Evolutionary conservation across 768 basidiomycete genomes (phyloP), one percentile per base, ranked within the genome.

Genomic region (Austroboletus eburneus): DNA sequence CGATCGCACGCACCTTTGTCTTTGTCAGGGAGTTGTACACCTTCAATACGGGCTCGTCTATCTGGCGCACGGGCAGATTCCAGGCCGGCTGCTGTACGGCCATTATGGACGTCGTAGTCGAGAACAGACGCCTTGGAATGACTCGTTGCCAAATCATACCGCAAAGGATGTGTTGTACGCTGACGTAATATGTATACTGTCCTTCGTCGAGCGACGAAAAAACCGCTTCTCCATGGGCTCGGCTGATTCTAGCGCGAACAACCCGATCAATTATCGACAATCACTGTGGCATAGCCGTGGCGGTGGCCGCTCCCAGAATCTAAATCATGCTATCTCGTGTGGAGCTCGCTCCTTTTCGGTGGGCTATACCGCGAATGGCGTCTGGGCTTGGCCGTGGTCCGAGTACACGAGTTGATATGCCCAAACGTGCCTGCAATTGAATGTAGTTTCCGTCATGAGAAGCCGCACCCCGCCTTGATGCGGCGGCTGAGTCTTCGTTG

Each of bases 11-110:
- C 51, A 91, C 94, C 78, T 99, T 98, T 5, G 82, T 80, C 54
- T 82, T 80, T 30, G 95, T 97, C 55, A 98, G 71, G 9, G 95
- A 93, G 69, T 98, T 99, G 72, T 87, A 95, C 38, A 98, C 69
- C 57, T 77, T 83, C 44, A 87, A 66, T 0, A 73, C 72, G 0
- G 83, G 83, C 42, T 77, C 76, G 13, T 70, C 68, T 0, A 55
- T 46, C 39, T 50, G 57, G 16, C 64, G 69, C 16, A 57, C 51
- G 0, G 79, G 80, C n/a, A 60, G 35, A 8, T 59, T 55, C 83
- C 74, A 76, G 3, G 72, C 48, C 8, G 83, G 81, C 59, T 84
- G 84, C 50, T 81, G 78, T 1, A 69, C 61, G 43, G 81, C 71
- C 83, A 86, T 85, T n/a, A n/a, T n/a, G n/a, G n/a, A n/a, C n/a